Base-by-base conservation (phyloP, 2,329 filamentous ascomycete species). In the Trichoderma pleuroti region DNA sequence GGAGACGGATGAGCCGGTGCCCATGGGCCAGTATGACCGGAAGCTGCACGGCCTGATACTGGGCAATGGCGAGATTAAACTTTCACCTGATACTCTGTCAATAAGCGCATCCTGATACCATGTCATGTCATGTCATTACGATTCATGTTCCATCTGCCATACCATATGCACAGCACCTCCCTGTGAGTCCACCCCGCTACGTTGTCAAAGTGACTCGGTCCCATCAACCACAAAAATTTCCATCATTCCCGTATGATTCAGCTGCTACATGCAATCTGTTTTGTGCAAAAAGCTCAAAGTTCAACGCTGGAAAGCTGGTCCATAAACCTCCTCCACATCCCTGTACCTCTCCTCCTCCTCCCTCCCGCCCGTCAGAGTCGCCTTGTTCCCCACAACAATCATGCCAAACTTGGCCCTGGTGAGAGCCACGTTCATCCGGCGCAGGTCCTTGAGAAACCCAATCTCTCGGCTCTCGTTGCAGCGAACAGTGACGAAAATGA, bases 21-120 rank as follows among this genome's bases (percentile, higher is more conserved):
- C 93, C 61, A 91, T 92, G 78, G 90, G 90, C 75, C 85, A 88
- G 72, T 88, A 92, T 79, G 95, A 98, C 83, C 92, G 91, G 84
- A 87, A 86, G 74, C 87, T 98, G 73, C 91, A 98, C 83, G 91
- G 92, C 73, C 82, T 97, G 74, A 84, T 94, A 72, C 83, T 93
- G 64, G 92, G 93, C 62, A 86, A 91, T 81, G 92, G 93, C 73
- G 82, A 86, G 75, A 83, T 91, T 75, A 84, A 74, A 64, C 71
- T 72, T 21, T 76, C 76, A n/a, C 46, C 73, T 8, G 69, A 18
- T 61, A 8, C 21, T 28, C 39, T 49, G 24, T 49, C 39, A 61
- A 49, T 68, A 52, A 68, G 46, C 60, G 28, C 56, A 49, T 61
- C 66, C 16, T 68, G 56, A 68, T 61, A 67, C 18, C 52, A 32